Evolutionary conservation across 192 early-diverging fungal genomes (phyloP).

Genomic region (Linnemannia hyalina): DNA sequence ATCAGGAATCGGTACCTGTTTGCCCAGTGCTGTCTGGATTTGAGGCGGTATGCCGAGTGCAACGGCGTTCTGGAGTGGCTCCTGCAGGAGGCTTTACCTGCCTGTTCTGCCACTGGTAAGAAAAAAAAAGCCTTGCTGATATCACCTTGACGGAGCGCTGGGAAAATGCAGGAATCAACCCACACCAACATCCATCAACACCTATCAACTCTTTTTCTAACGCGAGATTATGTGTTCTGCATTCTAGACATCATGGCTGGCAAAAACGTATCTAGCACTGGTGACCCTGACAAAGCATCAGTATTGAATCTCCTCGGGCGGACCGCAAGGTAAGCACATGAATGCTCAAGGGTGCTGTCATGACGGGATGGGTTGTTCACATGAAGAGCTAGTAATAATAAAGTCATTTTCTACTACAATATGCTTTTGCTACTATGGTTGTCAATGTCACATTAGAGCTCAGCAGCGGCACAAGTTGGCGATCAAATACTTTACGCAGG

Average conservation of each 20-base stretch:
- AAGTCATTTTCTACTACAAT: background rate
- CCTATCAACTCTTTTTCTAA: background rate
- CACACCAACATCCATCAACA: background rate
- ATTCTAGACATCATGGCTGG: slow-evolving; percentile 11
- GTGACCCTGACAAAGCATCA: slow-evolving; percentile 27
- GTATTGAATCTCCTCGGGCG: slow-evolving; percentile 43
- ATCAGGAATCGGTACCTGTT: slow-evolving; percentile 47
- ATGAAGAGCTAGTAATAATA: background rate
- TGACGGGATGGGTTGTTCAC: background rate
- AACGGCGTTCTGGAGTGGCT: slow-evolving; percentile 40
- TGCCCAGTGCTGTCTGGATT: slow-evolving; percentile 62
- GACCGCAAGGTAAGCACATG: slow-evolving; percentile 25
- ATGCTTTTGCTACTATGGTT: background rate
- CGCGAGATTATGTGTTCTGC: background rate
- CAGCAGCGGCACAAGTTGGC: slow-evolving; percentile 52
- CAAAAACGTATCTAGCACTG: background rate
- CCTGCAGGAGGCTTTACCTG: slow-evolving; percentile 12
- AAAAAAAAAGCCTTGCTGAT: background rate
- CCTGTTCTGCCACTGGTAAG: slow-evolving; percentile 9
- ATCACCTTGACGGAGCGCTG: background rate
- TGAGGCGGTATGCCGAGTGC: slow-evolving; percentile 49
- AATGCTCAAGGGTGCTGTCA: background rate
- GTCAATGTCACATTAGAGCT: slow-evolving; percentile 32
- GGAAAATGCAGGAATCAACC: background rate
- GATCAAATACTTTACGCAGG: slow-evolving; percentile 51